Evolutionary conservation across 2,329 filamentous ascomycete species (phyloP).

Genomic region (Fulvia fulva): DNA sequence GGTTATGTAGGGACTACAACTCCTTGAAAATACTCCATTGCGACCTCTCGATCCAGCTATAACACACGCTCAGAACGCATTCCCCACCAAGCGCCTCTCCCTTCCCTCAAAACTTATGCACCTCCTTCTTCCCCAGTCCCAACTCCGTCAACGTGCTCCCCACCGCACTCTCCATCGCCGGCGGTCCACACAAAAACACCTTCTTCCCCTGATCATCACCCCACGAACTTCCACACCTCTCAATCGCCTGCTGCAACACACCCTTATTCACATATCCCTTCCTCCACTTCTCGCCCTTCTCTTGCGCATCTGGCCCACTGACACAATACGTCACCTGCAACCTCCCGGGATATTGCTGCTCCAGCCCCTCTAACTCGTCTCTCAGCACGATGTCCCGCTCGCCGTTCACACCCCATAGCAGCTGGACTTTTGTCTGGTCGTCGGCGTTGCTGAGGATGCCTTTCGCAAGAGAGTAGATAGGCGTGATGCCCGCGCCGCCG

Average conservation of each 20-base stretch:
- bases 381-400: slow-evolving; percentile 59
- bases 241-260: slow-evolving; percentile 51
- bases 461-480: slow-evolving; percentile 47
- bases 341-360: slow-evolving; percentile 49
- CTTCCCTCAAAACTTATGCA: slow-evolving; percentile 58
- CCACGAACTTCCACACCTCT: slow-evolving; percentile 31
- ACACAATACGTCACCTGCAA: slow-evolving; percentile 59
- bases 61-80: neutral
- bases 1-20: no score
- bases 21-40: no score
- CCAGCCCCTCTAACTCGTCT: slow-evolving; percentile 53
- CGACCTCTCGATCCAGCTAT: neutral
- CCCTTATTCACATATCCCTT: slow-evolving; percentile 58
- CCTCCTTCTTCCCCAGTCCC: slow-evolving; percentile 54
- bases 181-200: slow-evolving; percentile 67
- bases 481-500: slow-evolving; percentile 69
- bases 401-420: slow-evolving; percentile 64
- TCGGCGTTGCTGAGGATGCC: slow-evolving; percentile 46
- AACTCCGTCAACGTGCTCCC: slow-evolving; percentile 55
- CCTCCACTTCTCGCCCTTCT: slow-evolving; percentile 36
- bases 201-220: slow-evolving; percentile 46
- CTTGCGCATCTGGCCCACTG: slow-evolving; percentile 40
- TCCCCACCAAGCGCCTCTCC: neutral
- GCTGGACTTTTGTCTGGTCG: slow-evolving; percentile 60
- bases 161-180: slow-evolving; percentile 59